phyloP scores from a whole-genome alignment of 495 filamentous ascomycete species.

The Aspergillus asperescens region DNA sequence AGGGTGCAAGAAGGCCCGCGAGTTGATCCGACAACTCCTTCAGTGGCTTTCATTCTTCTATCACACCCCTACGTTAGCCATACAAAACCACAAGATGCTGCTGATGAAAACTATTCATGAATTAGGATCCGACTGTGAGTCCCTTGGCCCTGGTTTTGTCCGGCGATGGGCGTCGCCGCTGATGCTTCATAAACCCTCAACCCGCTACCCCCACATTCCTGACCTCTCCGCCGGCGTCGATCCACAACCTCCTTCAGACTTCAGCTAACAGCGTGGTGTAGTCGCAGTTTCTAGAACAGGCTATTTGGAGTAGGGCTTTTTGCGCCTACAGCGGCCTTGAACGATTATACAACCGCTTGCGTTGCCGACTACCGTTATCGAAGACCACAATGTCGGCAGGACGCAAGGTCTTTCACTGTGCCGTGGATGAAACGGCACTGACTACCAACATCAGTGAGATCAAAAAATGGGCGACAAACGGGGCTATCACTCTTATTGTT shows the following conservation, averaged over 20 bases:
- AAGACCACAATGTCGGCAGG: constrained; percentile 39
- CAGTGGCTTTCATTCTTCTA: background rate
- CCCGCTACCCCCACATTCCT: constrained; percentile 37
- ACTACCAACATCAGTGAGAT: constrained; percentile 65
- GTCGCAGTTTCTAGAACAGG: constrained; percentile 35
- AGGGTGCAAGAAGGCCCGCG: constrained; percentile 15
- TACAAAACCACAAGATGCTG: constrained; percentile 37
- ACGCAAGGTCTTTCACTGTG: constrained; percentile 66
- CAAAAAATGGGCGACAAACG: constrained; percentile 62
- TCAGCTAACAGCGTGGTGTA: constrained; percentile 32
- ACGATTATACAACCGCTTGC: constrained; percentile 12
- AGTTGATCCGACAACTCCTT: constrained; percentile 20
- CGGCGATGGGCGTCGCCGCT: background rate
- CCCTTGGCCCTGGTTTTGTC: background rate
- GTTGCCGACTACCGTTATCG: constrained; percentile 9
- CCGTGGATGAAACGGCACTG: constrained; percentile 67
- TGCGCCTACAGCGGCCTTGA: constrained; percentile 10
- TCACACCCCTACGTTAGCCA: constrained; percentile 3
- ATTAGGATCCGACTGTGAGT: constrained; percentile 36
- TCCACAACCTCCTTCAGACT: constrained; percentile 31
- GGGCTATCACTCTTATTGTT: constrained; percentile 60
- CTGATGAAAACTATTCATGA: constrained; percentile 28
- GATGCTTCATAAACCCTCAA: constrained; percentile 11
- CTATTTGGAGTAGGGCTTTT: constrained; percentile 31
- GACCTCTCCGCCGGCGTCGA: constrained; percentile 27